phyloP scores from a whole-genome alignment of 2,329 filamentous ascomycete species.

The Xylariaceae sp. region DNA sequence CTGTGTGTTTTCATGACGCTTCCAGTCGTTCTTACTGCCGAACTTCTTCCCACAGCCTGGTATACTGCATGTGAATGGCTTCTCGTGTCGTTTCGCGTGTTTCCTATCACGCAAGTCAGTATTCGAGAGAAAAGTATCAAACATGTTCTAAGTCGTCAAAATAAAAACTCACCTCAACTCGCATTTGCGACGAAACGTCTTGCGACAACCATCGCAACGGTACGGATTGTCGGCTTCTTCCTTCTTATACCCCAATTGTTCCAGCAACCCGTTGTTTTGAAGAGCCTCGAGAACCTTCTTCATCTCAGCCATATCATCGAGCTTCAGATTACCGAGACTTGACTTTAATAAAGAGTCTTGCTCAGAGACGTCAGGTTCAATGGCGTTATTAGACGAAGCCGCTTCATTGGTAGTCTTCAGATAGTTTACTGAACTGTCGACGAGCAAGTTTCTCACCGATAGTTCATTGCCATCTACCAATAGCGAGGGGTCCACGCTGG shows the following conservation, averaged over 20 bases:
- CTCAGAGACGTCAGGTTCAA: constrained; percentile 2
- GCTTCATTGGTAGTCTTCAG: constrained; percentile 5
- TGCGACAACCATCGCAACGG: constrained; percentile 40
- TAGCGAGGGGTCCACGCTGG: neutral
- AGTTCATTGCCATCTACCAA: constrained; percentile 1
- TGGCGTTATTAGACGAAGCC: neutral
- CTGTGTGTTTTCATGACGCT: constrained; percentile 78
- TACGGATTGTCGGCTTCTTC: constrained; percentile 15
- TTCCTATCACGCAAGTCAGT: constrained; percentile 52
- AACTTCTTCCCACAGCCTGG: constrained; percentile 64
- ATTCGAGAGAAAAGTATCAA: neutral
- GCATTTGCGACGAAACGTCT: constrained; percentile 45
- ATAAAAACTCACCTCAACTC: constrained; percentile 49
- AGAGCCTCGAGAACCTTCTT: constrained; percentile 24
- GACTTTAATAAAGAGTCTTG: neutral
- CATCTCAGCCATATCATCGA: constrained; percentile 8
- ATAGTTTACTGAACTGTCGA: neutral
- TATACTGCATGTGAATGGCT: constrained; percentile 78
- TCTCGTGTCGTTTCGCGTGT: constrained; percentile 73
- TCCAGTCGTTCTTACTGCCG: constrained; percentile 94
- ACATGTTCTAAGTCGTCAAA: neutral
- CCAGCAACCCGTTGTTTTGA: constrained; percentile 23
- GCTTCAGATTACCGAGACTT: constrained; percentile 13
- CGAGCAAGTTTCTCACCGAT: neutral
- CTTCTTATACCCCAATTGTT: constrained; percentile 24